Evolutionary conservation across 139 green algal genomes (phyloP).

Genomic region (Yamagishiella unicocca): DNA sequence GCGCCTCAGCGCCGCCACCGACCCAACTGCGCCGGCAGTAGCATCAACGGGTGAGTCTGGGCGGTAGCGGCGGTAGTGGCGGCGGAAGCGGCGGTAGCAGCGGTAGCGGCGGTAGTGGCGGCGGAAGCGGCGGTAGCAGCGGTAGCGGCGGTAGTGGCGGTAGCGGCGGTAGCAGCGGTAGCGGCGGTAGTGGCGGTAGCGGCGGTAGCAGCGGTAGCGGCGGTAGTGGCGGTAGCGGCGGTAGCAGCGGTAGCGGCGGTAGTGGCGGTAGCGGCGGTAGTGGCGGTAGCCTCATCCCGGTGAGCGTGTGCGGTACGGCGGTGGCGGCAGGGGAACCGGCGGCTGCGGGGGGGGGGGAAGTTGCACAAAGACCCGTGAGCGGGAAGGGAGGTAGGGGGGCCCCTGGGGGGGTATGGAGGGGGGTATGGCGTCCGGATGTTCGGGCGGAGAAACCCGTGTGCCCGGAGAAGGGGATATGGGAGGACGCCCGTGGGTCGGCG

Average conservation of each 20-base stretch:
- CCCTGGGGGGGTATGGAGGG: too few species aligned
- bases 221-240: background rate
- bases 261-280: background rate
- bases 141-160: background rate
- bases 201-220: too few species aligned
- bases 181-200: too few species aligned
- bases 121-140: background rate
- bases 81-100: background rate
- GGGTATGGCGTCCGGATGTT: too few species aligned
- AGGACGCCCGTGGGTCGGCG: too few species aligned
- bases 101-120: background rate
- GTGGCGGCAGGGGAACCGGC: background rate
- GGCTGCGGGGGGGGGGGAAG: too few species aligned
- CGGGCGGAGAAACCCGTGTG: too few species aligned
- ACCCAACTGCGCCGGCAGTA: background rate
- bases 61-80: background rate
- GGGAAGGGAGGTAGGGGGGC: too few species aligned
- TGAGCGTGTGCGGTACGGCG: too few species aligned
- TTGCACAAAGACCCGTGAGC: too few species aligned
- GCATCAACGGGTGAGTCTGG: background rate
- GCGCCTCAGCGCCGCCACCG: slow-evolving; percentile 48
- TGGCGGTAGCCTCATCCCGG: too few species aligned
- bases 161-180: background rate
- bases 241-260: background rate
- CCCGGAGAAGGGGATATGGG: too few species aligned